A percentile compares a stretch with the other conserved stretches of the same genome.
These are phyloP conservation scores for Globisporangium heterothallicum DNA, from an alignment of 352 stramenopile genomes.

Conservation along the genomic window DNA sequence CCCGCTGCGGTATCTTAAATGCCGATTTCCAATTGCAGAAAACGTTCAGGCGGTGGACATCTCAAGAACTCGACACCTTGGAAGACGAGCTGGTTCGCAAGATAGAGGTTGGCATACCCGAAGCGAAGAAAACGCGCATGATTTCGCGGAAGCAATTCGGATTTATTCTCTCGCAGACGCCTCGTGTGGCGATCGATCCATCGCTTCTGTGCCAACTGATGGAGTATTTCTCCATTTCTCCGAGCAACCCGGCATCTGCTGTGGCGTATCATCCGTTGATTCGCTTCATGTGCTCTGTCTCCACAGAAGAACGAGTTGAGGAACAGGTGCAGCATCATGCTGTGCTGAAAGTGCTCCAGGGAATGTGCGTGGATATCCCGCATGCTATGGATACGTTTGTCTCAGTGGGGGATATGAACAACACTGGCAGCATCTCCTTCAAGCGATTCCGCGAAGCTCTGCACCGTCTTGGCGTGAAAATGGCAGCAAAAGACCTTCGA, in stretches of 20 bases:
- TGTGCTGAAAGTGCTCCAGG: constrained; percentile 23
- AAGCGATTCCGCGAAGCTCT: constrained; percentile 40
- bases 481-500: constrained; percentile 34
- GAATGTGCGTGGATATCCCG: constrained; percentile 23
- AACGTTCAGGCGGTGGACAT: constrained; percentile 34
- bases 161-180: constrained; percentile 44
- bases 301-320: constrained; percentile 26
- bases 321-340: constrained; percentile 18
- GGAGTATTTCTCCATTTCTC: constrained; percentile 32
- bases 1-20: constrained; percentile 21
- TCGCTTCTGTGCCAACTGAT: constrained; percentile 32
- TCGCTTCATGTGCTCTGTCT: constrained; percentile 39
- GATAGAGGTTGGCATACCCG: constrained; percentile 33
- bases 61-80: constrained; percentile 30
- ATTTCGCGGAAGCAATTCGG: constrained; percentile 47
- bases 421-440: constrained; percentile 31
- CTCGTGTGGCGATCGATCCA: constrained; percentile 36
- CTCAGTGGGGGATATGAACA: constrained; percentile 43
- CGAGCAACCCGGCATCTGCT: constrained; percentile 3
- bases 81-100: constrained; percentile 26
- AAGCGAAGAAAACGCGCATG: constrained; percentile 19
- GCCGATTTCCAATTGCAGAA: constrained; percentile 31
- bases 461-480: constrained; percentile 25
- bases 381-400: constrained; percentile 33
- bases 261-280: constrained; percentile 41